A percentile compares a stretch with the other conserved stretches of the same genome.
These are phyloP conservation scores for Anisodus acutangulus DNA, from an alignment of 257 asterid genomes.

Conservation along the genomic window DNA sequence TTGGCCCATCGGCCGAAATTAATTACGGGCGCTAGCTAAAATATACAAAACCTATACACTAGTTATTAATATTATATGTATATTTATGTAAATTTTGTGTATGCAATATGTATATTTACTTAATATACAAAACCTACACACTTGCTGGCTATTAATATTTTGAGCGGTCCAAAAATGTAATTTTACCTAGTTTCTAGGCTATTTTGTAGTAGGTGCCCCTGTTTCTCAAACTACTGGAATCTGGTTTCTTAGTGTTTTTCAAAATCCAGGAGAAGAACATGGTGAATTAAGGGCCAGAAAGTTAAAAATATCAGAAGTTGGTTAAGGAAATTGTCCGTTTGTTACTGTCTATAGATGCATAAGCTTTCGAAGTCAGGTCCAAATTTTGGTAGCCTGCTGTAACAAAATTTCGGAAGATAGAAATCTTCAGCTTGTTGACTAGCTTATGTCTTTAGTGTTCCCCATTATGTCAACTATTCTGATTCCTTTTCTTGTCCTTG, in stretches of 20 bases:
- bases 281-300: slow-evolving; percentile 8
- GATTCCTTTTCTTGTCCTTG: slow-evolving; percentile 2
- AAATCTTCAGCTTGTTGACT: background rate
- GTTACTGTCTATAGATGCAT: background rate
- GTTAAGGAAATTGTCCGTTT: background rate
- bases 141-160: no score
- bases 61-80: no score
- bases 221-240: background rate
- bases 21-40: no score
- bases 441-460: slow-evolving; percentile 8
- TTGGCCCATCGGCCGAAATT: no score
- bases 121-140: no score
- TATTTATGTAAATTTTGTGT: no score
- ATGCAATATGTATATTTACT: no score
- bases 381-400: background rate
- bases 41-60: no score
- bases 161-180: no score
- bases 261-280: background rate
- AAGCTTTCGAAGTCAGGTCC: background rate
- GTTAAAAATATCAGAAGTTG: background rate
- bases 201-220: background rate
- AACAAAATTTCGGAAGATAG: background rate
- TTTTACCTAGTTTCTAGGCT: no score
- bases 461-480: slow-evolving; percentile 20
- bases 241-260: background rate